Base-by-base conservation (phyloP, 352 stramenopile species). In the Pythium aquatile region DNA sequence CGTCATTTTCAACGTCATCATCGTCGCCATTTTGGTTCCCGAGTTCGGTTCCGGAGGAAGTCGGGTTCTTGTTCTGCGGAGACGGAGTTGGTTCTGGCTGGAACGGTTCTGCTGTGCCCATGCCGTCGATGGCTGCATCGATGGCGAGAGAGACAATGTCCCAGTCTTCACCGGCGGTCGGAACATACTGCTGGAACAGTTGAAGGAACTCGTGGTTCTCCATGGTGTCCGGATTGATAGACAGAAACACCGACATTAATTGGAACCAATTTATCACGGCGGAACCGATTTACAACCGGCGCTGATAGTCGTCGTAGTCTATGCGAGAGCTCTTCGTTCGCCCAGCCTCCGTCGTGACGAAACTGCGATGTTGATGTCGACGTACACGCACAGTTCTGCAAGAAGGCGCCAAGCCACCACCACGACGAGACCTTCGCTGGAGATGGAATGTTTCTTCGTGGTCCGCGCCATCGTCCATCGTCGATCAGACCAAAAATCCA, bases 91-190 rank as follows among this genome's bases (percentile, higher is more conserved):
- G 32, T 13, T 26, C 20, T 11, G 35, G 5, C 11, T 32, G 47
- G 13, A 26, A 16, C 9, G 7, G 4, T 30, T 32, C 13, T 11
- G 26, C 26, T 13, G 53, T 47, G 14, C 48, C 16, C 44, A 62
- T 47, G 40, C 51, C 54, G 20, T 58, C 61, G 1, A 67, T 56
- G 53, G 60, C 46, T 16, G 60, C 61, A 44, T 67, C 61, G 53
- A 67, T 48, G 24, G 53, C 60, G 16, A 37, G 53, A 13, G 53
- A 37, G 3, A 67, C 40, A 17, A 67, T 40, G 44, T 67, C 61
- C 61, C 39, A 61, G 17, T 61, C 53, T 14, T 60, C 60, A 9
- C n/a, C 30, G 8, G 44, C n/a, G 16, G 20, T 30, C 5, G 33
- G 42, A 37, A 37, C 56, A 26, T 42, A 49, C 20, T 39, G 33